These are phyloP conservation scores for Mikania micrantha DNA, from an alignment of 129 eudicot genomes.

Conservation along the genomic window DNA sequence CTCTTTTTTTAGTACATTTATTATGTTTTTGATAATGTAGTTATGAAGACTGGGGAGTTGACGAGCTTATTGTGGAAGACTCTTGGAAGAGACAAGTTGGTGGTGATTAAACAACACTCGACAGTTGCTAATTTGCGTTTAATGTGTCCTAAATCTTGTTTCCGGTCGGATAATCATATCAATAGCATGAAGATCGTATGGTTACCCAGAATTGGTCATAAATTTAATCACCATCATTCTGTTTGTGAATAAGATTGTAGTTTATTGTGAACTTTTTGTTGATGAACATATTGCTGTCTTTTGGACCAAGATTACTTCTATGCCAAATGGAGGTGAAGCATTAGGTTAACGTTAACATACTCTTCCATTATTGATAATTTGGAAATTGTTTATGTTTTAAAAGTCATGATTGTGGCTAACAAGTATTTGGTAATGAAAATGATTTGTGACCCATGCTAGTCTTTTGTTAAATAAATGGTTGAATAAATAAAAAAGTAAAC, in stretches of 20 bases:
- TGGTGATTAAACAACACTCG: slow-evolving; percentile 29
- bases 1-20: background rate
- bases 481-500: too few relatives aligned
- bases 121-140: background rate
- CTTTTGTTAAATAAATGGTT: too few relatives aligned
- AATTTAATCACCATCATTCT: background rate
- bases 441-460: too few relatives aligned
- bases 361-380: too few relatives aligned
- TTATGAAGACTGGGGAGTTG: slow-evolving; percentile 98
- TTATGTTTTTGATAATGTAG: slow-evolving; percentile 21
- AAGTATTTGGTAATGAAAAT: too few relatives aligned
- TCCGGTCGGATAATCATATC: background rate
- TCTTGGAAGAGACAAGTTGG: slow-evolving; percentile 99
- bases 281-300: background rate
- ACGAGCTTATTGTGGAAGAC: slow-evolving; percentile 93
- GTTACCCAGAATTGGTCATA: background rate
- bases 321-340: too few relatives aligned
- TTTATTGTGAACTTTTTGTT: background rate
- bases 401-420: too few relatives aligned
- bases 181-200: background rate
- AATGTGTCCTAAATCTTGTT: background rate
- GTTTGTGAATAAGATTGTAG: background rate
- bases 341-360: too few relatives aligned
- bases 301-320: too few relatives aligned
- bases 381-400: too few relatives aligned